phyloP scores from a whole-genome alignment of 345 rosid species.

The Moricandia arvensis region DNA sequence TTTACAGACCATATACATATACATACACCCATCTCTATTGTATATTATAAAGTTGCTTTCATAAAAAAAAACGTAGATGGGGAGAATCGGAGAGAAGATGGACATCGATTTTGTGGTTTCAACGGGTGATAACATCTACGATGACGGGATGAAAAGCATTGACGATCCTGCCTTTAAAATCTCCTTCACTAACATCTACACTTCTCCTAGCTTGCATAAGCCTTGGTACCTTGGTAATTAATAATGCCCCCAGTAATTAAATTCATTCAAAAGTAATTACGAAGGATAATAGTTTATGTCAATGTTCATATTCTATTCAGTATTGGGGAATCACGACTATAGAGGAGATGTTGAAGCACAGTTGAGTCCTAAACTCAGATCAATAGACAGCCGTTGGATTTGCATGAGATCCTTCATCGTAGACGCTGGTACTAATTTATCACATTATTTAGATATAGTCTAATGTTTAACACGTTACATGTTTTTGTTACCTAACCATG shows the following conservation, averaged over 20 bases:
- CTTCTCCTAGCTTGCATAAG: constrained; percentile 46
- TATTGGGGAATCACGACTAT: constrained; percentile 54
- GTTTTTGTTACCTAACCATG: neutral
- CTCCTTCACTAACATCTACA: constrained; percentile 43
- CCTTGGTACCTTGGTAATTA: constrained; percentile 46
- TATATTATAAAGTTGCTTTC: neutral
- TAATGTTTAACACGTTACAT: neutral
- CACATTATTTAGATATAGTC: neutral
- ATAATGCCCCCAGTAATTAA: neutral
- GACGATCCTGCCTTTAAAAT: constrained; percentile 43
- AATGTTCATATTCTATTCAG: constrained; percentile 19
- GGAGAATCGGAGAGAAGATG: constrained; percentile 40
- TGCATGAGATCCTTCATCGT: constrained; percentile 47
- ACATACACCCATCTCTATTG: neutral
- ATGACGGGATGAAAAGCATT: constrained; percentile 36
- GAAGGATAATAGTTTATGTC: neutral
- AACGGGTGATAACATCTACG: constrained; percentile 53
- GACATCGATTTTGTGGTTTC: constrained; percentile 51
- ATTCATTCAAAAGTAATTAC: too few species aligned
- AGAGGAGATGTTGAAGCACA: constrained; percentile 48
- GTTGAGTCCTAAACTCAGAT: constrained; percentile 37
- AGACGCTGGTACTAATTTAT: constrained; percentile 28
- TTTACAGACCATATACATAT: neutral
- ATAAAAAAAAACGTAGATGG: constrained; percentile 42
- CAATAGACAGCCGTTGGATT: constrained; percentile 44